phyloP scores from a whole-genome alignment of 352 stramenopile genomes.

The Elongisporangium anandrum region DNA sequence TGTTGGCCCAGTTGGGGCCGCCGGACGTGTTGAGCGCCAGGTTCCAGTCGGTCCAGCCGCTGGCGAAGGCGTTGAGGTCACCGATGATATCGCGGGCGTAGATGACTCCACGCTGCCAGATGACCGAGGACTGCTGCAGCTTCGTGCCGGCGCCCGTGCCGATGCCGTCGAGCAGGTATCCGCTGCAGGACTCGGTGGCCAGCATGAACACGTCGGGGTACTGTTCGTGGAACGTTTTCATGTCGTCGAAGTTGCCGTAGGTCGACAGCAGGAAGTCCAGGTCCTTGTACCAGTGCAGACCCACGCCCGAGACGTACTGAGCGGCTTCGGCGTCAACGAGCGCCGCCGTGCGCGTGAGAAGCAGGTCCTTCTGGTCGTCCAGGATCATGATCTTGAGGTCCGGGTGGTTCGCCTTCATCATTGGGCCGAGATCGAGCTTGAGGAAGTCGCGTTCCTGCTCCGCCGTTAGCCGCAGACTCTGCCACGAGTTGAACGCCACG shows the following conservation, averaged over 20 bases:
- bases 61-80: constrained; percentile 74
- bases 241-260: constrained; percentile 39
- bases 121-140: constrained; percentile 28
- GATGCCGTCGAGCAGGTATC: constrained; percentile 45
- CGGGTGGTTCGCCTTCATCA: constrained; percentile 57
- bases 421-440: constrained; percentile 71
- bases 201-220: constrained; percentile 80
- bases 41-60: constrained; percentile 89
- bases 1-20: constrained; percentile 72
- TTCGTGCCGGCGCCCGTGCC: constrained; percentile 46
- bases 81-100: constrained; percentile 86
- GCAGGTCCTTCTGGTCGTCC: constrained; percentile 79
- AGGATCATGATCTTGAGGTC: constrained; percentile 79
- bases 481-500: constrained; percentile 35
- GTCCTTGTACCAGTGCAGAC: constrained; percentile 87
- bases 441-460: constrained; percentile 59
- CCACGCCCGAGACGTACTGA: constrained; percentile 78
- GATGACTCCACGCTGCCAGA: constrained; percentile 70
- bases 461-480: constrained; percentile 42
- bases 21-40: constrained; percentile 66
- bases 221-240: constrained; percentile 45
- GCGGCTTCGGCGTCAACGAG: constrained; percentile 42
- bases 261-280: constrained; percentile 44
- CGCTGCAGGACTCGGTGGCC: constrained; percentile 74
- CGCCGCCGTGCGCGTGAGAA: constrained; percentile 38